Evolutionary conservation across 805 yeast genomes (phyloP).

Genomic region (Yarrowia deformans): DNA sequence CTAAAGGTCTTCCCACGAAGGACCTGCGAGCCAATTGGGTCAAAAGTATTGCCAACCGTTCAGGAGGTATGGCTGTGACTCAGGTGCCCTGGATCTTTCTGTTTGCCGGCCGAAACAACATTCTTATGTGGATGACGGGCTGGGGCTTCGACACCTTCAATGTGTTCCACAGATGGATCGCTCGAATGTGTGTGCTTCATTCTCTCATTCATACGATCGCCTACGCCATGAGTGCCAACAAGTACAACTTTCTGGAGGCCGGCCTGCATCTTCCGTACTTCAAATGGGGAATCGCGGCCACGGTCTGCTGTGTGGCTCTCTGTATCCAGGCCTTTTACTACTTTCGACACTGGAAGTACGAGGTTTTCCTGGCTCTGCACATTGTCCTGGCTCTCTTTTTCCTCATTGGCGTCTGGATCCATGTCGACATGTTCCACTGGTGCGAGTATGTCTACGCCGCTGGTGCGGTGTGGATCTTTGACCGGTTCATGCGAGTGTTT

Average conservation of each 20-base stretch:
- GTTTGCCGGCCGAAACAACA: slow-evolving; percentile 75
- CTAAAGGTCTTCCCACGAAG: slow-evolving; percentile 51
- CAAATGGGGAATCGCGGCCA: slow-evolving; percentile 55
- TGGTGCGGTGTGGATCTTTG: slow-evolving; percentile 73
- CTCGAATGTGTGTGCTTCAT: slow-evolving; percentile 44
- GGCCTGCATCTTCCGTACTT: slow-evolving; percentile 23
- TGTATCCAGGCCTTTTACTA: slow-evolving; percentile 59
- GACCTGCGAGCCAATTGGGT: slow-evolving; percentile 47
- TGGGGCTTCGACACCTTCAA: slow-evolving; percentile 67
- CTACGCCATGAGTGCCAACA: slow-evolving; percentile 39
- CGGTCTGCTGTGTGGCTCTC: slow-evolving; percentile 55
- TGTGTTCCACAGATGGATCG: slow-evolving; percentile 59
- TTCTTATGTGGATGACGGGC: slow-evolving; percentile 66
- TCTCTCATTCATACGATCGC: slow-evolving; percentile 45
- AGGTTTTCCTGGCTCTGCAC: slow-evolving; percentile 64
- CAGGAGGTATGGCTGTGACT: slow-evolving; percentile 46
- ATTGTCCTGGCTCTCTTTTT: slow-evolving; percentile 62
- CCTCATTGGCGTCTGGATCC: slow-evolving; percentile 64
- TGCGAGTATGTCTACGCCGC: slow-evolving; percentile 61
- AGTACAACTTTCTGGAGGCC: slow-evolving; percentile 6
- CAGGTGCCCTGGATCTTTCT: slow-evolving; percentile 47
- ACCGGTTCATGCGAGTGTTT: slow-evolving; percentile 64
- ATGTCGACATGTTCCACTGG: slow-evolving; percentile 55
- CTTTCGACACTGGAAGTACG: slow-evolving; percentile 65
- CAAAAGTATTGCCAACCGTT: slow-evolving; percentile 43